Conservation (phyloP, 352 stramenopile species). For the Phytophthora brassicae region DNA sequence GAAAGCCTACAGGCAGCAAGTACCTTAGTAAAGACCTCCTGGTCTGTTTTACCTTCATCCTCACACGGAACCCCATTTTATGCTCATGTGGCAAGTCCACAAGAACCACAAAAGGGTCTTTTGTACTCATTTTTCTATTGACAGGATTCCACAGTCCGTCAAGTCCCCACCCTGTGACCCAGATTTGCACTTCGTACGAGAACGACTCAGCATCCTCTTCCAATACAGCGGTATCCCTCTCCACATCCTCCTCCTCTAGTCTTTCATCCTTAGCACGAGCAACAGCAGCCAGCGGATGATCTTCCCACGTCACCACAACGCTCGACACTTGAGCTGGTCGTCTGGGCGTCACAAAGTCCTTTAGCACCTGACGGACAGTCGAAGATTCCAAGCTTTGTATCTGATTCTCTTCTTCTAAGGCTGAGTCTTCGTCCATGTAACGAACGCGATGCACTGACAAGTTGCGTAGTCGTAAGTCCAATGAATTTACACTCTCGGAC, state of each 20-base stretch:
- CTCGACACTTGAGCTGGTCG: conserved; percentile 35
- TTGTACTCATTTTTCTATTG: conserved; percentile 48
- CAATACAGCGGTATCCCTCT: not conserved
- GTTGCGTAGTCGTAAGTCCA: conserved; percentile 54
- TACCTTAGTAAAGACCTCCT: conserved; percentile 26
- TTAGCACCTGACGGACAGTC: conserved; percentile 4
- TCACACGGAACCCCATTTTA: conserved; percentile 58
- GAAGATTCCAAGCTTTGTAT: not conserved
- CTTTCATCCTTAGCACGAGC: conserved; percentile 17
- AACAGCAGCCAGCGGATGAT: conserved; percentile 38
- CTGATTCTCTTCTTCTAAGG: not conserved
- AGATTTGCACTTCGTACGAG: conserved; percentile 71
- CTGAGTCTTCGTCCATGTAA: conserved; percentile 35
- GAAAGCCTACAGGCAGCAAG: conserved; percentile 32
- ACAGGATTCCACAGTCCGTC: conserved; percentile 62
- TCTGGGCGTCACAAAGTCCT: conserved; percentile 19
- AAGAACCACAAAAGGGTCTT: conserved; percentile 61
- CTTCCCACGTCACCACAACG: conserved; percentile 73
- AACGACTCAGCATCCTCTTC: conserved; percentile 16
- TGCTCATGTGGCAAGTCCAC: conserved; percentile 51
- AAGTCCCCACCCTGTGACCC: conserved; percentile 65
- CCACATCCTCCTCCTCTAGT: conserved; percentile 18
- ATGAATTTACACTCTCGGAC: not conserved
- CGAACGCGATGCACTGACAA: conserved; percentile 63
- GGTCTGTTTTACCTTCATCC: conserved; percentile 48